Evolutionary conservation across 73 alveolate genomes (phyloP), one percentile per base, ranked within the genome.

Genomic region (Effrenium voratum): DNA sequence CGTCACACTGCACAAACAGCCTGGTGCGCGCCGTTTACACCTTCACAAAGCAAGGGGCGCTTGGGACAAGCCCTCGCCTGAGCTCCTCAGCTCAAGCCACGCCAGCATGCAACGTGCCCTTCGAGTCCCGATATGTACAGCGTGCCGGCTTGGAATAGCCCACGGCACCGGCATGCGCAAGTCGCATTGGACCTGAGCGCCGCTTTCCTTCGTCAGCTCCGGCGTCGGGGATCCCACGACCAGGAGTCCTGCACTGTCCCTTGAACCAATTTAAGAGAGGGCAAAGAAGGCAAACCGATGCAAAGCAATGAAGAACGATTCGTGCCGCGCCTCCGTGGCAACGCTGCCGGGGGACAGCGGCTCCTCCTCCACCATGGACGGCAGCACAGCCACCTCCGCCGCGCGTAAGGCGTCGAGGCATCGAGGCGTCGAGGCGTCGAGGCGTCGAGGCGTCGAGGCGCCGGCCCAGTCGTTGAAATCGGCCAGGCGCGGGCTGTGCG

Each of bases 171-270:
- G n/a, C n/a, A n/a, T n/a, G n/a, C n/a, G n/a, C n/a, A n/a, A n/a
- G n/a, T n/a, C n/a, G n/a, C n/a, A n/a, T n/a, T n/a, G n/a, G n/a
- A n/a, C n/a, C n/a, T n/a, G n/a, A n/a, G n/a, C n/a, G n/a, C n/a
- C n/a, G n/a, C n/a, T n/a, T n/a, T n/a, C n/a, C n/a, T n/a, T n/a
- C n/a, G n/a, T n/a, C n/a, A n/a, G n/a, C n/a, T n/a, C n/a, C 50
- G 34, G 46, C n/a, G 68, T 22, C 72, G 90, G 15, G 68, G 68
- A 44, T 79, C 90, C 90, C 90, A 79, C 46, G 90, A 79, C 90
- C 90, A 79, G 32, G 70, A 45, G 68, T 79, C 90, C 90, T 79
- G 60, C 24, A 38, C 46, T n/a, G 4, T 63, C 6, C 38, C 76
- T 12, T 32, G 76, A 38, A 38, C 76, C 30, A 38, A 38, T 32